Evolutionary conservation across 2,329 filamentous ascomycete genomes (phyloP).

Genomic region (Penicillium sp.): DNA sequence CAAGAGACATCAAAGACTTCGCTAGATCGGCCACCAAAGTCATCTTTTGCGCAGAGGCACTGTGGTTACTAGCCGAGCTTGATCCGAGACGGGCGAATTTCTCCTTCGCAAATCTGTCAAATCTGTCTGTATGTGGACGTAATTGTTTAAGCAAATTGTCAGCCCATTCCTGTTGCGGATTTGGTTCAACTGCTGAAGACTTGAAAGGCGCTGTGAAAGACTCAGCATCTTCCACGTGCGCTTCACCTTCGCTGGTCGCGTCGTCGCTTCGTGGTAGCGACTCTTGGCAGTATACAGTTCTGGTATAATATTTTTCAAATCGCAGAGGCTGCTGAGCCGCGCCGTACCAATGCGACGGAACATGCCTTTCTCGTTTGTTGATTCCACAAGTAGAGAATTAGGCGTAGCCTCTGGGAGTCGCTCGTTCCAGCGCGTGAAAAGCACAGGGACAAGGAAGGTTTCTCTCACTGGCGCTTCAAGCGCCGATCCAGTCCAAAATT

Average conservation of each 20-base stretch:
- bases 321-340: neutral
- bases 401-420: neutral
- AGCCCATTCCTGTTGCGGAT: neutral
- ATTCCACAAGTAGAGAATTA: neutral
- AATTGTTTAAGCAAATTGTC: neutral
- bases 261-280: neutral
- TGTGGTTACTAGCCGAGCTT: neutral
- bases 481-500: neutral
- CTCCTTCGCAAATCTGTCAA: neutral
- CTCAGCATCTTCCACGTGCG: neutral
- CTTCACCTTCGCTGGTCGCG: neutral
- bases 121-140: neutral
- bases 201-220: neutral
- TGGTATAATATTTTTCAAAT: neutral
- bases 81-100: neutral
- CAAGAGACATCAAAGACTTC: neutral
- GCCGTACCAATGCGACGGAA: neutral
- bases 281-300: neutral
- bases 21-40: neutral
- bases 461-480: neutral
- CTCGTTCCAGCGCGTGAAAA: neutral
- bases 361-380: neutral
- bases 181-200: neutral
- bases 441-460: neutral
- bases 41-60: neutral